Evolutionary conservation across 371 early-diverging fungal genomes (phyloP), one percentile per base, ranked within the genome.

Genomic region (Circinella minor): DNA sequence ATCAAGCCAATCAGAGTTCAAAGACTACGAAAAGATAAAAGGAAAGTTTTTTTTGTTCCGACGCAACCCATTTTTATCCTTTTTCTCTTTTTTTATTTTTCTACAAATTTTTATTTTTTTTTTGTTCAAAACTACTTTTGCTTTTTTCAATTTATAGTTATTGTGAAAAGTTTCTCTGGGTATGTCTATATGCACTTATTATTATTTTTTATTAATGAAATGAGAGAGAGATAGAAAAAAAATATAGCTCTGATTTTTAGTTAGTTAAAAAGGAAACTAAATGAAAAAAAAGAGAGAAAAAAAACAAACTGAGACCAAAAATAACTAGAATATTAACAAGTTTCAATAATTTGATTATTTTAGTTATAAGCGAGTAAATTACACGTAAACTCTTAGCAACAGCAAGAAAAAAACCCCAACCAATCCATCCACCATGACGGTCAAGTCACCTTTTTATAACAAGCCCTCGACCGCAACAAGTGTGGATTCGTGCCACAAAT

Each of bases 391-490:
- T 43, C 43, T 11, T 6, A 43, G 11, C 43, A 43, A 59, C 38
- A 27, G 13, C 55, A 36, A 37, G 36, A 43, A 17, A 59, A 39
- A 67, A 14, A 38, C 27, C 27, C 27, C 27, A 57, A 47, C 27
- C 63, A 38, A 15, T 49, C 54, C 48, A 66, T 72, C 71, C 69
- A 71, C 66, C 66, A 83, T 83, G 83, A 83, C 83, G 68, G 79
- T 83, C 75, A 83, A 83, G 75, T 83, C 83, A 15, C 83, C 83
- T 54, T 83, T 80, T 64, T 81, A 84, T 63, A 84, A 84, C 61
- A 84, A 84, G 71, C 84, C 84, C 59, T 84, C 84, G 65, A 84
- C 84, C 27, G 73, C 81, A 10, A 84, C 84, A 34, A 84, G 84
- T 68, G 84, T 84, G 68, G 84, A 84, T 68, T 81, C 84, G 36